Conservation (phyloP, 257 asterid genomes). For the Fraxinus excelsior region DNA sequence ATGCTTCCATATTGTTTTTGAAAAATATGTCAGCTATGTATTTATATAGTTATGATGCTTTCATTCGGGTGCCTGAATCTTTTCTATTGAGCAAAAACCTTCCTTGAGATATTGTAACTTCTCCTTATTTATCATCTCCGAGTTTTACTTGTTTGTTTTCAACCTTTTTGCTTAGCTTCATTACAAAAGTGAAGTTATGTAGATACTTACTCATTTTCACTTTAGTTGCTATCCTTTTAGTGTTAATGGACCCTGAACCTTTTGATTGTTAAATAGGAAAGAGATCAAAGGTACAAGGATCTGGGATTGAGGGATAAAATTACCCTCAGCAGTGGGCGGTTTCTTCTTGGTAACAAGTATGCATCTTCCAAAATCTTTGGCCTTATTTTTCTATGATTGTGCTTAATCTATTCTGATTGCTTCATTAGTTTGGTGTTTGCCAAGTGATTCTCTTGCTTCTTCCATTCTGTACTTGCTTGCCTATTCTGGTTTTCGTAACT, state of each 20-base stretch:
- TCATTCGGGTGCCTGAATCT: slow-evolving; percentile 8
- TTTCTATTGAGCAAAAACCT: neutral
- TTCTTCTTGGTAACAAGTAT: slow-evolving; percentile 92
- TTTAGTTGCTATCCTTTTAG: slow-evolving; percentile 15
- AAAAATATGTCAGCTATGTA: slow-evolving; percentile 15
- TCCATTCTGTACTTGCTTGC: neutral
- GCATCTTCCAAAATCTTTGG: slow-evolving; percentile 31
- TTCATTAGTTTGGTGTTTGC: neutral
- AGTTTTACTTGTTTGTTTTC: slow-evolving; percentile 14
- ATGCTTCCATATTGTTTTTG: slow-evolving; percentile 6
- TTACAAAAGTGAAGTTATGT: neutral
- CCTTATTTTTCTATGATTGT: slow-evolving; percentile 21
- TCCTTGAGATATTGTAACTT: neutral
- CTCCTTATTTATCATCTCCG: neutral
- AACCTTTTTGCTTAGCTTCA: slow-evolving; percentile 16
- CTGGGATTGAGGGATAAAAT: slow-evolving; percentile 94
- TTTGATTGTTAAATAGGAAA: slow-evolving; percentile 54
- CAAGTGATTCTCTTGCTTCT: neutral
- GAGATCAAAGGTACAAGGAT: slow-evolving; percentile 95
- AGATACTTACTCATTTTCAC: slow-evolving; percentile 8
- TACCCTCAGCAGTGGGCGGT: slow-evolving; percentile 94
- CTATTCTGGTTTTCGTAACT: neutral
- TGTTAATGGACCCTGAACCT: slow-evolving; percentile 16
- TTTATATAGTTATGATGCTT: slow-evolving; percentile 3
- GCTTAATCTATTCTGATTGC: neutral